A percentile compares a stretch with the other conserved stretches of the same genome.
Conservation (phyloP, 768 basidiomycete species). For the Leccinum incarnatum region DNA sequence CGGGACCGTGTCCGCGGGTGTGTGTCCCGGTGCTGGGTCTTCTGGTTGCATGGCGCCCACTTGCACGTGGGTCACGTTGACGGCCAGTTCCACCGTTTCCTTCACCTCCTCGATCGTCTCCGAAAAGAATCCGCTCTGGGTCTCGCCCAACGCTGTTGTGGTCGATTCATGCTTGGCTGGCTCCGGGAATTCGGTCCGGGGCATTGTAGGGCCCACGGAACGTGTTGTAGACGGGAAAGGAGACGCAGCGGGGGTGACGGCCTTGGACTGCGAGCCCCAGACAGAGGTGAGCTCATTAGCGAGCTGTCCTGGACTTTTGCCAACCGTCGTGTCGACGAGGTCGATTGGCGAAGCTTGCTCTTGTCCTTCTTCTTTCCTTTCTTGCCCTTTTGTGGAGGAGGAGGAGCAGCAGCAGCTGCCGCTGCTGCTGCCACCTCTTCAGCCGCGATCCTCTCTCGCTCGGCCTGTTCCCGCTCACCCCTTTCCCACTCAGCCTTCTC, state of each 20-base stretch:
- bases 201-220: conserved; percentile 25
- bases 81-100: too few relatives aligned
- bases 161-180: background rate
- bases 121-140: conserved; percentile 1
- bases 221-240: conserved; percentile 21
- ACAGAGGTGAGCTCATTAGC: conserved; percentile 44
- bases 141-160: conserved; percentile 15
- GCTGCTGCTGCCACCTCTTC: conserved; percentile 5
- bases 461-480: conserved; percentile 12
- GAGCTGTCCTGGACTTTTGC: conserved; percentile 39
- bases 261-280: conserved; percentile 43
- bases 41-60: too few relatives aligned
- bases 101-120: background rate
- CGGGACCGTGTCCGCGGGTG: too few relatives aligned
- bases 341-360: conserved; percentile 33
- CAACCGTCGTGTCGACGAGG: conserved; percentile 35
- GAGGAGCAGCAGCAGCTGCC: background rate
- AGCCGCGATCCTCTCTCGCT: conserved; percentile 13
- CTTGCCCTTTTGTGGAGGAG: conserved; percentile 11
- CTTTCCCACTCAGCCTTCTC: conserved; percentile 6
- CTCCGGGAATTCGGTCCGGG: conserved; percentile 14
- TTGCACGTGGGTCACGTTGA: background rate
- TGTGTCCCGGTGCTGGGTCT: too few relatives aligned
- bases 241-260: conserved; percentile 29
- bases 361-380: conserved; percentile 19